Evolutionary conservation across 495 filamentous ascomycete genomes (phyloP).

Genomic region (Hypomontagnella submonticulosa): DNA sequence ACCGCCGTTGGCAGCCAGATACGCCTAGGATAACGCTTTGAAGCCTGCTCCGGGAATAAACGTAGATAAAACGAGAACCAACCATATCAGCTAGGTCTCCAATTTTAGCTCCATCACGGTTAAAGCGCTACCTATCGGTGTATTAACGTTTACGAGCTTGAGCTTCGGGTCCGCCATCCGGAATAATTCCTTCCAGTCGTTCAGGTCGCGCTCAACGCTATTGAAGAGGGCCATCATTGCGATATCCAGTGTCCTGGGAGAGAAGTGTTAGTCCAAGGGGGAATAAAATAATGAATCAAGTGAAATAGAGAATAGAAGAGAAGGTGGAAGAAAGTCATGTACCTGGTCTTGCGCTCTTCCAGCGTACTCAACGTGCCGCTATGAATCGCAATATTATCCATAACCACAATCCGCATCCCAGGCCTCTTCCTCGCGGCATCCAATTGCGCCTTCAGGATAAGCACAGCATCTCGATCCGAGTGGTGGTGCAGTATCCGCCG

Average conservation of each 20-base stretch:
- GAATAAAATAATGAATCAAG: too few species aligned
- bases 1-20: slow-evolving; percentile 8
- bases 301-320: neutral
- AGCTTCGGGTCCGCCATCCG: slow-evolving; percentile 46
- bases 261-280: slow-evolving; percentile 1
- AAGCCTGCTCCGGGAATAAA: neutral
- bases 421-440: slow-evolving; percentile 46
- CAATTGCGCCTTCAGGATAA: slow-evolving; percentile 53
- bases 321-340: neutral
- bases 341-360: slow-evolving; percentile 43
- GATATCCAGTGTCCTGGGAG: slow-evolving; percentile 49
- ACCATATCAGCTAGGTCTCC: slow-evolving; percentile 31
- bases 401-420: slow-evolving; percentile 51
- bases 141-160: slow-evolving; percentile 39
- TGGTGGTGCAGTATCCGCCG: slow-evolving; percentile 55
- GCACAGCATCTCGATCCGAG: slow-evolving; percentile 53
- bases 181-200: slow-evolving; percentile 50
- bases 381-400: slow-evolving; percentile 49
- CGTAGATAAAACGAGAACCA: slow-evolving; percentile 28
- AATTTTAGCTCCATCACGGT: slow-evolving; percentile 38
- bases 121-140: slow-evolving; percentile 38
- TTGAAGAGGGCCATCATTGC: slow-evolving; percentile 53
- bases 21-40: slow-evolving; percentile 1
- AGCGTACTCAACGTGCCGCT: slow-evolving; percentile 43
- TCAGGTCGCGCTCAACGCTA: slow-evolving; percentile 47